Base-by-base conservation (phyloP, 305 asterid genomes). In the Fraxinus ornus region DNA sequence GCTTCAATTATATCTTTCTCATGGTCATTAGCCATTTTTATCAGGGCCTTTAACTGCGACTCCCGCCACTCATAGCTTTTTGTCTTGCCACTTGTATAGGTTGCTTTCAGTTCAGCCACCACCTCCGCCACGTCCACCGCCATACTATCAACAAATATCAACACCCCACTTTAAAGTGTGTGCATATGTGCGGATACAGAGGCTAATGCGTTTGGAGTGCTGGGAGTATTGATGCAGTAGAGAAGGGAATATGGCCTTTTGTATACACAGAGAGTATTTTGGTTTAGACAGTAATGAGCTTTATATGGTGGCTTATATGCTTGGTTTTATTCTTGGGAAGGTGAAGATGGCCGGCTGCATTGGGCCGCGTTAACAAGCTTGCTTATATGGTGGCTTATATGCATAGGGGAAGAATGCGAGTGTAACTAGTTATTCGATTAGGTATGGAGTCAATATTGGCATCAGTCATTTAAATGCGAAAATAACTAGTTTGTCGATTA, bases 11-110 rank as follows among this genome's bases (percentile, higher is more conserved):
- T 90, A 33, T 93, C 97, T 32, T 83, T 79, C 85, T 95, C 95
- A 60, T 92, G 97, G 78, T 86, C 82, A 35, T 82, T 78, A 3
- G 86, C 79, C 15, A 95, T 79, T 73, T 86, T 94, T 73, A 91
- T 44, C 77, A 95, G 17, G 71, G 97, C 91, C 72, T 91, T 90
- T 80, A 94, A 66, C 95, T 95, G 99, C 35, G 97, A 91, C 26
- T 84, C 90, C 39, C 99, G 90, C 99, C 99, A 95, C 79, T 93
- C 93, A 4, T 85, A 90, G 39, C 82, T 83, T 90, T 80, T 90
- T 44, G 99, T 95, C 78, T 86, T 93, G 74, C 98, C 97, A 79
- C 86, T 82, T 32, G 26, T 33, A 75, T 78, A 93, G 28, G 87
- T 88, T 64, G 75, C 87, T 64, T 98, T 86, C 81, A 96, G 85